Percentiles rank a stretch among this genome's conserved stretches.
Evolutionary conservation across 176 grass and related monocot species (phyloP).

Genomic region (Aegilops longissima): DNA sequence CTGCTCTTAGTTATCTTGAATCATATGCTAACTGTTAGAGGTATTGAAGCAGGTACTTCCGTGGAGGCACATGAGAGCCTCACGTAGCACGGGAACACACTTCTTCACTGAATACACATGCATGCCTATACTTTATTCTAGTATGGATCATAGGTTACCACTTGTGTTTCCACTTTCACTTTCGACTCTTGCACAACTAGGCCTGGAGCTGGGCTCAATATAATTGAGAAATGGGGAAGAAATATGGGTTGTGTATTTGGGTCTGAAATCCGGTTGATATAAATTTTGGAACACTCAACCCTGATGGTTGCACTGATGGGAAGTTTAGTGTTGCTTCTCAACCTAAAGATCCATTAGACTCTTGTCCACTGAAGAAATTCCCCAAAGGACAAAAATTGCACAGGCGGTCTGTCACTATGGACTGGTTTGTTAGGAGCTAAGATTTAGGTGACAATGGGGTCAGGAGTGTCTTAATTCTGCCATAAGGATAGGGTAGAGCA

Average conservation of each 20-base stretch:
- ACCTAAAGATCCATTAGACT: neutral
- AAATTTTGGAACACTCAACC: neutral
- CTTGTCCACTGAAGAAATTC: constrained; percentile 2
- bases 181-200: neutral
- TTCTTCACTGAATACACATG: neutral
- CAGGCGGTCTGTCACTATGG: neutral
- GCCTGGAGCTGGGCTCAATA: neutral
- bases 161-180: neutral
- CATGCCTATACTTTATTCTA: neutral
- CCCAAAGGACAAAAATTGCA: neutral
- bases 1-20: constrained; percentile 5
- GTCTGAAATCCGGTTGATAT: constrained; percentile 7
- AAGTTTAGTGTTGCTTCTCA: neutral
- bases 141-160: neutral
- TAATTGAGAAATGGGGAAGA: neutral
- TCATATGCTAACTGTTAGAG: constrained; percentile 5
- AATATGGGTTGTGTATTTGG: constrained; percentile 8
- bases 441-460: neutral
- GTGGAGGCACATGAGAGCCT: neutral
- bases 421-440: neutral
- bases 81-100: neutral
- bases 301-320: neutral
- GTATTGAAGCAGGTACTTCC: neutral
- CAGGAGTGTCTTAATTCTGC: constrained; percentile 7
- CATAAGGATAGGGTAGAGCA: neutral